Base-by-base conservation (phyloP, 75 land plant species). In the Pinus albicaulis region DNA sequence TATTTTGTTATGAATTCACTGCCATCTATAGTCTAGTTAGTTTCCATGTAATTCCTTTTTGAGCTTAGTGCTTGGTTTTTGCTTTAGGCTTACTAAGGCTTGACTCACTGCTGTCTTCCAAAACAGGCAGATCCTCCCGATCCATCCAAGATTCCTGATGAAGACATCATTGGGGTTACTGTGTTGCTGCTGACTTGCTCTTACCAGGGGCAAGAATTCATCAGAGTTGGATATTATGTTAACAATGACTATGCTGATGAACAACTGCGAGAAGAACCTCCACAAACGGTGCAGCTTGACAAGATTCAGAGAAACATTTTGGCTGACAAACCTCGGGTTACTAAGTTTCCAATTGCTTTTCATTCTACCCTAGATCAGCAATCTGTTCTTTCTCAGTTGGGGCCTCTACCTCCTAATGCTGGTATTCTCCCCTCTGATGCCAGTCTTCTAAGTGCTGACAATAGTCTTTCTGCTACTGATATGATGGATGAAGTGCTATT, bases 171-270 rank as follows among this genome's bases (percentile, higher is more conserved):
- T 22, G 99, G 99, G 16, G 99, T 96, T 11, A 96, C 99, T 17
- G 98, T 96, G 41, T 75, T 96, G 24, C 77, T 96, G 10, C 64
- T 96, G 78, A 96, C 99, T 4, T 96, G 99, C 72, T 96, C 99
- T 14, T 96, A 94, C 75, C 15, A 86, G 77, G 99, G 98, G 16
- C 98, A 96, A 59, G 99, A 96, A 69, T 94, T 96, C 69, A 77
- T 96, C 59, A 80, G 99, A 16, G 95, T 96, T 14, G 99, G 99
- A 0, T 96, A 96, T 77, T 94, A 96, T 72, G 99, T 96, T 74
- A 94, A 94, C 90, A 96, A 94, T 71, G 99, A 96, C 55, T 96
- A 96, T 71, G 89, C 76, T 25, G 98, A 94, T 76, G 99, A 96
- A 55, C 87, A 92, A 55, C 78, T 96, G 38, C 87, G 88, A 73